Evolutionary conservation across 805 yeast species (phyloP), one percentile per base, ranked within the genome.

Genomic region (Candida silvatica): DNA sequence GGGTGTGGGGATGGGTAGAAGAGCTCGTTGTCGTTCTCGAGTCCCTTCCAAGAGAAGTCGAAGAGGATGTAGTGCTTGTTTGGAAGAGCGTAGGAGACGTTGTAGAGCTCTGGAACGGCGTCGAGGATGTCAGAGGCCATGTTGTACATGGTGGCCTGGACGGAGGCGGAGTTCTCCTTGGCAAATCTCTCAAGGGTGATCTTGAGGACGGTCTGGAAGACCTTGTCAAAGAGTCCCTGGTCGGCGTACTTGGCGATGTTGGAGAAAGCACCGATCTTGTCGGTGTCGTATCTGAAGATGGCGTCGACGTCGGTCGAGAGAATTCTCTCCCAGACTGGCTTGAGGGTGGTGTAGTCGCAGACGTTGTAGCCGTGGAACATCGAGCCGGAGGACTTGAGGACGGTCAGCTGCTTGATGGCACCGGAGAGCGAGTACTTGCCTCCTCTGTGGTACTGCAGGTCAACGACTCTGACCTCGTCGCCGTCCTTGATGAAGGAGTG

Each of bases 61-160:
- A 77, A 70, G 56, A 84, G 69, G 56, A 88, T 75, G 66, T 81
- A 88, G 60, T 88, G 97, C 64, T 85, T 88, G 71, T 88, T 88
- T 52, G 97, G 97, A 52, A 88, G 72, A 29, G 71, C 63, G 59
- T 84, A 87, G 35, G 79, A 59, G 24, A 87, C 95, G 29, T 67
- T 66, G 42, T 65, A 71, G 37, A 88, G 67, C 40, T 65, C 65
- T 3, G 77, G 67, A 37, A 74, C 80, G 34, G 49, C 52, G 33
- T 62, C 66, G 53, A 88, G 69, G 44, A 88, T 84, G 43, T 73
- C 76, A 44, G 75, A 69, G 27, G 83, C 71, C 92, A 88, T 88
- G 69, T 86, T 83, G 69, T 74, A 88, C 95, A 88, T 90, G 39
- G 96, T 88, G 31, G 95, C 95, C 66, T 88, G 97, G 31, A 88